Evolutionary conservation across 2,329 filamentous ascomycete species (phyloP).

Genomic region (Bipolaris sorokiniana): DNA sequence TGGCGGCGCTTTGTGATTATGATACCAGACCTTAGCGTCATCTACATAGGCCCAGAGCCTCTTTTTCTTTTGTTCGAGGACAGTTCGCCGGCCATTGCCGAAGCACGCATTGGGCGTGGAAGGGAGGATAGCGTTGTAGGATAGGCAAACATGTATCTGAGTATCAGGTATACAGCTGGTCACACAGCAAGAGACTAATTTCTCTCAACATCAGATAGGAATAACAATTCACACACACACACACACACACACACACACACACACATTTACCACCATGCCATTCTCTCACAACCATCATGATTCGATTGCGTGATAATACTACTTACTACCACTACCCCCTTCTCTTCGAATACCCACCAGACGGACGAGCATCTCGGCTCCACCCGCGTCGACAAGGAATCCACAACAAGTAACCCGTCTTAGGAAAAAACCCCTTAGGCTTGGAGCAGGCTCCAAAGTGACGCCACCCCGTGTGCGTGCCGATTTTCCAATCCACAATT

Average conservation of each 20-base stretch:
- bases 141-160: slow-evolving; percentile 14
- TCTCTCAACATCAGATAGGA: slow-evolving; percentile 8
- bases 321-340: neutral
- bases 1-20: slow-evolving; percentile 35
- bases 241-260: neutral
- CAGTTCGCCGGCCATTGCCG: slow-evolving; percentile 3
- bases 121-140: slow-evolving; percentile 1
- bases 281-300: neutral
- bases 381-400: neutral
- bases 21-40: slow-evolving; percentile 50
- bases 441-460: neutral
- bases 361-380: neutral
- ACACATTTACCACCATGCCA: neutral
- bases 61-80: slow-evolving; percentile 20
- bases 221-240: slow-evolving; percentile 14
- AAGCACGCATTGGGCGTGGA: slow-evolving; percentile 1
- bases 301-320: slow-evolving; percentile 8
- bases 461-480: neutral
- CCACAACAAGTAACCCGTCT: neutral
- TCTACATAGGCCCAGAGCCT: slow-evolving; percentile 37
- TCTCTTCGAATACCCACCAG: neutral
- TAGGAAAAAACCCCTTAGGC: too few species aligned
- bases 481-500: neutral
- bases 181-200: slow-evolving; percentile 11
- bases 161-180: slow-evolving; percentile 1